These are phyloP conservation scores for Orbilia brochopaga DNA, from an alignment of 2,329 filamentous ascomycete genomes.

Conservation along the genomic window DNA sequence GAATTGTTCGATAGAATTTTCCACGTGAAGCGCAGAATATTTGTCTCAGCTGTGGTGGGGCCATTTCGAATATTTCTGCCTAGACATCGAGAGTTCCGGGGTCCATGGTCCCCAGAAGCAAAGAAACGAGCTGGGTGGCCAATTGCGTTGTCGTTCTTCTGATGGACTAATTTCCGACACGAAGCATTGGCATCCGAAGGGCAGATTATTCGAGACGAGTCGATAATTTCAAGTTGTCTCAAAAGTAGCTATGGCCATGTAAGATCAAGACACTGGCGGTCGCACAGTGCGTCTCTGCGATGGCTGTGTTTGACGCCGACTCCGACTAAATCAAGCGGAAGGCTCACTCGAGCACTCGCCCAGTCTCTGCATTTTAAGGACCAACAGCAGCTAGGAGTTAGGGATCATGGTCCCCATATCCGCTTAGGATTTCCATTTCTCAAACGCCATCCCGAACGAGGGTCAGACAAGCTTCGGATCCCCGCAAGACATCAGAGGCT, in stretches of 20 bases:
- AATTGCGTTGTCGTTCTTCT: neutral
- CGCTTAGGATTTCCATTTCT: neutral
- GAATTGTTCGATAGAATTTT: neutral
- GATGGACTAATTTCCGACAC: neutral
- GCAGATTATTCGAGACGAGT: neutral
- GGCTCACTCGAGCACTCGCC: neutral
- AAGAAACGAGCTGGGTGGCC: neutral
- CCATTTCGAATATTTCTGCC: slow-evolving; percentile 1
- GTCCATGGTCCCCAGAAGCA: neutral
- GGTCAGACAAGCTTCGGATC: slow-evolving; percentile 5
- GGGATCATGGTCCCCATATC: neutral
- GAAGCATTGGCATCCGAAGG: neutral
- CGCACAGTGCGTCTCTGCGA: neutral
- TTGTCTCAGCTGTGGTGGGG: slow-evolving; percentile 2
- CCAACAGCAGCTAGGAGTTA: neutral
- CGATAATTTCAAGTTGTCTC: slow-evolving; percentile 4
- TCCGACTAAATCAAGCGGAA: neutral
- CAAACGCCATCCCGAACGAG: neutral
- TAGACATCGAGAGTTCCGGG: neutral
- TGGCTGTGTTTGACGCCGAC: neutral
- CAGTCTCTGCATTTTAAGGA: neutral
- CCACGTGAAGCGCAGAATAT: neutral
- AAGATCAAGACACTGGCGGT: neutral
- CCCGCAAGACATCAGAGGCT: neutral
- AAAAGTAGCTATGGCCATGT: neutral